Base-by-base conservation (phyloP, 2,329 filamentous ascomycete species). In the Lecanicillium sp. region DNA sequence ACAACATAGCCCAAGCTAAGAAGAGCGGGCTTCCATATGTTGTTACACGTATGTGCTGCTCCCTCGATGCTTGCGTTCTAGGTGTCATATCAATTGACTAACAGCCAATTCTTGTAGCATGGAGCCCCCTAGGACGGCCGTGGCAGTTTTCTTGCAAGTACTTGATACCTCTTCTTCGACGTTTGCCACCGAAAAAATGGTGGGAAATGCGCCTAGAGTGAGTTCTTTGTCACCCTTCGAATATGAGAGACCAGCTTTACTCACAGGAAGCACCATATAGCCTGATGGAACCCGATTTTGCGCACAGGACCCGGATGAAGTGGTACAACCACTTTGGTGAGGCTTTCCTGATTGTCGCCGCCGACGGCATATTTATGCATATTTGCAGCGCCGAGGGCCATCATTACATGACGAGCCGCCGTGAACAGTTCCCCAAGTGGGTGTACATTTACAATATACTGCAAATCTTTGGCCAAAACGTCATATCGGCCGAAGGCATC, bases 401-500 rank as follows among this genome's bases (percentile, higher is more conserved):
- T 40, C 69, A 69, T 41, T 79, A 85, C 53, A 72, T 90, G 38
- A 77, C 77, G 2, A 65, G 70, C 4, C 68, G 80, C 33, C 71
- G 83, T 31, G 82, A 84, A 34, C 74, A 79, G 44, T 89, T 89
- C 51, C 81, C 80, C 32, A 65, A 65, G 46, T 57, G 53, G 46
- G 45, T 53, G 7, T 54, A 58, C 19, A 50, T 50, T 15, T 66
- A 65, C 47, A 51, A 46, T 40, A 55, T 62, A 31, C 45, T 67
- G 37, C 46, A 51, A 12, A 51, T 57, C 39, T 89, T 82, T 54
- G 84, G 85, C 27, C 69, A 77, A 40, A 90, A 86, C 53, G 71
- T 89, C 2, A 60, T 89, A 17, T 77, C 77, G 0, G 78, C 80
- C 3, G 84, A 89, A 56, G 84, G 84, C 2, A 54, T 65, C 1